phyloP scores from a whole-genome alignment of 305 asterid genomes.

The Plantago coronopus region DNA sequence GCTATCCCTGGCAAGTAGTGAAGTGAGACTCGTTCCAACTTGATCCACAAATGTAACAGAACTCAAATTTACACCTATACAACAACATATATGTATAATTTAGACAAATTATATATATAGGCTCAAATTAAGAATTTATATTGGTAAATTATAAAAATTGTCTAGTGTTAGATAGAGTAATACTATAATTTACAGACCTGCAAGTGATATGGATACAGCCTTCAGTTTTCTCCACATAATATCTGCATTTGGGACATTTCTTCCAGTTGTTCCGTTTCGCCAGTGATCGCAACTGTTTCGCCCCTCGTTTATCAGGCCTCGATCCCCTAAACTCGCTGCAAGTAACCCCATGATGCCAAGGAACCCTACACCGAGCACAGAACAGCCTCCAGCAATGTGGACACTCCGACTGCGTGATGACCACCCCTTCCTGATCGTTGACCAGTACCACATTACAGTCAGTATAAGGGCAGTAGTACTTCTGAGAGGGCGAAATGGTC shows the following conservation, averaged over 20 bases:
- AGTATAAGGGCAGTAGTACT: slow-evolving; percentile 36
- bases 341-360: slow-evolving; percentile 41
- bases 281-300: slow-evolving; percentile 27
- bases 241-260: slow-evolving; percentile 36
- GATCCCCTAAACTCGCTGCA: slow-evolving; percentile 30
- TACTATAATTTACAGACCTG: slow-evolving; percentile 39
- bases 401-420: slow-evolving; percentile 32
- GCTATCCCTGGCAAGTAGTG: slow-evolving; percentile 18
- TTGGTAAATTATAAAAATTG: neutral
- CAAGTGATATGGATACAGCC: slow-evolving; percentile 47
- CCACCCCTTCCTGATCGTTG: slow-evolving; percentile 21
- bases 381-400: slow-evolving; percentile 36
- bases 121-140: neutral
- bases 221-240: slow-evolving; percentile 40
- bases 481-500: slow-evolving; percentile 23
- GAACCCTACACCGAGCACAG: slow-evolving; percentile 36
- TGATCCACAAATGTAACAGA: slow-evolving; percentile 17
- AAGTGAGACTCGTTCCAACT: slow-evolving; percentile 15
- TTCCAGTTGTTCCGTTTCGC: slow-evolving; percentile 39
- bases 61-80: slow-evolving; percentile 18
- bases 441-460: slow-evolving; percentile 36
- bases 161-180: neutral
- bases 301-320: slow-evolving; percentile 15
- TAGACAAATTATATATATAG: neutral
- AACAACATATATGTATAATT: neutral